phyloP scores from a whole-genome alignment of 495 filamentous ascomycete genomes.

The Chaetomium cochliodes region DNA sequence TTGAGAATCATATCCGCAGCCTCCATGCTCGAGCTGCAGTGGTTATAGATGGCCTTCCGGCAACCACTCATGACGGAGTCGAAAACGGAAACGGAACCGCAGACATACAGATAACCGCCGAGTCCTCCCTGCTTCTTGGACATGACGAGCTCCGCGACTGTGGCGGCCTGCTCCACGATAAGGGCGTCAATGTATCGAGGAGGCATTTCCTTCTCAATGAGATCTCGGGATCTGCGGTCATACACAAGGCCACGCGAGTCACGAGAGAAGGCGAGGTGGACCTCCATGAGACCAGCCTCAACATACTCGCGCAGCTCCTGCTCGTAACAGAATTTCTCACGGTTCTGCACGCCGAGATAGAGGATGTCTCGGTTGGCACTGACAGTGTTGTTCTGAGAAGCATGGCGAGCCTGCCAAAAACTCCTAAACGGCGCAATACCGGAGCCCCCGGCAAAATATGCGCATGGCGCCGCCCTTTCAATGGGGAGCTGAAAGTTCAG shows the following conservation, averaged over 20 bases:
- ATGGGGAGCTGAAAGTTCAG: constrained; percentile 52
- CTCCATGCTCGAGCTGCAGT: constrained; percentile 48
- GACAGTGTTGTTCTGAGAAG: constrained; percentile 36
- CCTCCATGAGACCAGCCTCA: constrained; percentile 49
- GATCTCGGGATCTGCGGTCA: constrained; percentile 39
- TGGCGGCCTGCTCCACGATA: constrained; percentile 48
- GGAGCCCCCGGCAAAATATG: constrained; percentile 52
- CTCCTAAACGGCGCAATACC: constrained; percentile 54
- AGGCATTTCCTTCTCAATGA: constrained; percentile 49
- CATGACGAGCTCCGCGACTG: constrained; percentile 53
- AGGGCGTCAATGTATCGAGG: constrained; percentile 52
- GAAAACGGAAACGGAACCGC: constrained; percentile 53
- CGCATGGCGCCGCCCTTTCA: constrained; percentile 46
- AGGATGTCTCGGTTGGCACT: constrained; percentile 46
- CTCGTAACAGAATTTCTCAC: constrained; percentile 53
- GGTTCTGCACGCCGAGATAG: constrained; percentile 52
- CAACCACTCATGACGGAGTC: constrained; percentile 55
- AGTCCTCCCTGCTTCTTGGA: constrained; percentile 52
- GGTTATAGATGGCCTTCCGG: constrained; percentile 50
- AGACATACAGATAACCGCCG: constrained; percentile 53
- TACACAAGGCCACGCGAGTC: constrained; percentile 48
- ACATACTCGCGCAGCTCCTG: constrained; percentile 49
- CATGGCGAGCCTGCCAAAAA: constrained; percentile 49
- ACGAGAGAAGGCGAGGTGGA: constrained; percentile 51
- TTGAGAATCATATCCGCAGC: constrained; percentile 48